Base-by-base conservation (phyloP, 2,329 filamentous ascomycete species). In the Pestalotiopsis sp. region DNA sequence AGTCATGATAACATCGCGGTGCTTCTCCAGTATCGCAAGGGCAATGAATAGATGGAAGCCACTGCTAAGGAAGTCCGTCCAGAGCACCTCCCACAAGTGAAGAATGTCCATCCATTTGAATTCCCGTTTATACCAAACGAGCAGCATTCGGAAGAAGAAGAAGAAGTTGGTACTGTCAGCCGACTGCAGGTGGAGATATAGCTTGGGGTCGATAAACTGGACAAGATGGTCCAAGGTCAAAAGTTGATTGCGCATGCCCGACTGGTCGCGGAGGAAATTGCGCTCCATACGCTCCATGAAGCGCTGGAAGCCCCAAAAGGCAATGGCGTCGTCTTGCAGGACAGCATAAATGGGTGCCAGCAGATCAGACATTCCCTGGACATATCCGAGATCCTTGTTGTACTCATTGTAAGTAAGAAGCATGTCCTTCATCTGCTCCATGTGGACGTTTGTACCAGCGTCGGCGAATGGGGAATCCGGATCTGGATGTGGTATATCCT, bases 341-440 rank as follows among this genome's bases (percentile, higher is more conserved):
- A 99, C 94, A 4, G 96, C 96, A 77, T 99, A 99, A 70, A 99
- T 94, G 2, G 96, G 96, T 0, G 96, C 94, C 9, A 99, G 89
- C 1, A 99, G 89, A 80, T 99, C 96, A 13, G 94, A 98, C 96
- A 99, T 99, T 70, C 96, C 96, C 83, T 99, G 96, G 1, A 99
- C 96, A 77, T 99, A 99, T 63, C 97, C 96, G 2, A 99, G 87
- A 69, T 96, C 94, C 69, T 91, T 93, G 83, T 99, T 99, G 82
- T 97, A 97, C 82, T 99, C 96, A 78, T 99, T 98, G 81, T 99
- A 99, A 0, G 96, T 98, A 20, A 99, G 87, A 0, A 99, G 90
- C 93, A 99, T 97, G 79, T 99, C 96, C 82, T 99, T 99, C 89
- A 99, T 93, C 83, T 99, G 96, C 81, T 99, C 96, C 72, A 99